Evolutionary conservation across 2,329 filamentous ascomycete genomes (phyloP), one percentile per base, ranked within the genome.

Genomic region (Penicillium sp.): DNA sequence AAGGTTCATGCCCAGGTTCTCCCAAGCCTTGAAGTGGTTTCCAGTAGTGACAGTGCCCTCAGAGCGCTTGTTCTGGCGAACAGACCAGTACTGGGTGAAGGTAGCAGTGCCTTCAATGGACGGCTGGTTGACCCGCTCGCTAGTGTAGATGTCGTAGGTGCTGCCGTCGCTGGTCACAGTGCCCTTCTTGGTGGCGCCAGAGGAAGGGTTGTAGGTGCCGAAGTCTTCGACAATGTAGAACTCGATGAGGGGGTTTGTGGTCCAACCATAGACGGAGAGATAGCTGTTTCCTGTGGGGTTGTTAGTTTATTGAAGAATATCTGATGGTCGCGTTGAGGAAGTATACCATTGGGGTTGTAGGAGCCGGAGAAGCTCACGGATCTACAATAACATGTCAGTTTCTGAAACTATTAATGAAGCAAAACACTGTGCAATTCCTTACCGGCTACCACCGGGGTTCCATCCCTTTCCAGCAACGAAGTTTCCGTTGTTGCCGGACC

Each of bases 401-500:
- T n/a, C n/a, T n/a, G n/a, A n/a, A n/a, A n/a, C n/a, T n/a, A n/a
- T n/a, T n/a, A n/a, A n/a, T n/a, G n/a, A n/a, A n/a, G n/a, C n/a
- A n/a, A n/a, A n/a, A n/a, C n/a, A n/a, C n/a, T n/a, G n/a, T n/a
- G n/a, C n/a, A n/a, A n/a, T n/a, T n/a, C n/a, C 71, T 55, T 75
- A 84, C 80, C 79, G 74, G 26, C 73, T 68, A 54, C 68, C 76
- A 42, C 82, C 83, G n/a, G 81, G 77, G 52, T 78, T 78, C 82
- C 83, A 85, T 34, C 83, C 83, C 70, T 84, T 85, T 28, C 83
- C 83, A 54, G 74, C 51, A 5, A 54, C 55, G 14, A 60, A 60
- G 45, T 60, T 54, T 23, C 58, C 58, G 28, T 45, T n/a, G n/a
- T n/a, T 40, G 10, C 58, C 43, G 6, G 26, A 16, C 58, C 58